Base-by-base conservation (phyloP, 192 early-diverging fungal genomes). In the Entomortierella lignicola region DNA sequence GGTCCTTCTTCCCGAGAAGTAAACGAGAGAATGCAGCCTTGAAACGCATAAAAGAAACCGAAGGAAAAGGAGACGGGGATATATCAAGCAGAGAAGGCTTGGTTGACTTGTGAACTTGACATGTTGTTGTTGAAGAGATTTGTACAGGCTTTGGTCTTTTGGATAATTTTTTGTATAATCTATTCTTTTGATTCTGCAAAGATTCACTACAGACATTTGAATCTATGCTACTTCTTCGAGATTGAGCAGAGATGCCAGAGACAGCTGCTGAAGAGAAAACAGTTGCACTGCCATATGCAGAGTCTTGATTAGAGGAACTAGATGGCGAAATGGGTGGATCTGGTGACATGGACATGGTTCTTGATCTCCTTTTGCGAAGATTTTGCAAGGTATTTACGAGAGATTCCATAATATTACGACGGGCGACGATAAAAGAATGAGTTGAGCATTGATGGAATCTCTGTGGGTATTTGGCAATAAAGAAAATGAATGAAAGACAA, bases 21-120 rank as follows among this genome's bases (percentile, higher is more conserved):
- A 66, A 43, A 18, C 72, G 63, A 13, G 43, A 42, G 10, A 74
- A 30, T 20, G 52, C 52, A 20, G 56, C 47, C 57, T 66, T 74
- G 57, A 74, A 57, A 48, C 65, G 72, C 2, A 34, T 30, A 4
- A 50, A 31, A 8, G 64, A 48, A 2, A 41, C 34, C 10, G 70
- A 54, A 21, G 59, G 12, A 20, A 32, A 13, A 1, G 44, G 32
- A 6, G 15, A 3, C 26, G 42, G 10, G 6, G 52, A 51, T 21
- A 20, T 30, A 20, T n/a, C 1, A 15, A 25, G 31, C 29, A 41
- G 25, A 18, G 39, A 41, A 23, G 41, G 26, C 7, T 12, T 39
- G 31, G 21, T 52, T 15, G 34, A 4, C 34, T 37, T 37, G 34
- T 10, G 34, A 37, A 37, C n/a, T 42, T 42, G 39, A 10, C 8